Evolutionary conservation across 305 asterid species (phyloP).

Genomic region (Solanum hybrid): DNA sequence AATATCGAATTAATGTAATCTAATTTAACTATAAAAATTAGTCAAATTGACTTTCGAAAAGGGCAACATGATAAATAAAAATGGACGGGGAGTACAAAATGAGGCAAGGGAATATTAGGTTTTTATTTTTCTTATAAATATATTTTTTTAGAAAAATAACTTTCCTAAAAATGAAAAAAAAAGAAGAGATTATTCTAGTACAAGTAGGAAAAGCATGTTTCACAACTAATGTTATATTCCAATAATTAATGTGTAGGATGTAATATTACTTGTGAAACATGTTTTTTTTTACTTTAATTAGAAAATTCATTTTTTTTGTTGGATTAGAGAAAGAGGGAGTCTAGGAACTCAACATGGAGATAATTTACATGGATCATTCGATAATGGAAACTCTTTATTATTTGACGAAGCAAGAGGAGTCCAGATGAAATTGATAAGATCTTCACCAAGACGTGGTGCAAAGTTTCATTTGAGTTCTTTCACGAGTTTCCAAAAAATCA

Average conservation of each 20-base stretch:
- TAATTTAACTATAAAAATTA: too few relatives aligned
- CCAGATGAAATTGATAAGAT: neutral
- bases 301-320: too few relatives aligned
- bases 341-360: neutral
- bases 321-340: neutral
- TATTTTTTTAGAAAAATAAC: accelerated
- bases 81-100: neutral
- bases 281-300: too few relatives aligned
- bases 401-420: neutral
- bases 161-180: neutral
- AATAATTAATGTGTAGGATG: too few relatives aligned
- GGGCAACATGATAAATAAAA: neutral
- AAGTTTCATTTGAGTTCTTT: neutral
- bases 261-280: neutral
- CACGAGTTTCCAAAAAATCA: neutral
- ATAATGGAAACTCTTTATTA: neutral
- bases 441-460: neutral
- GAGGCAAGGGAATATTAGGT: neutral
- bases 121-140: too few relatives aligned
- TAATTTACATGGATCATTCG: too few relatives aligned
- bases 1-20: neutral
- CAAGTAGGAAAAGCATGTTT: neutral
- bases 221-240: neutral
- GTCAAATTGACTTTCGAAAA: neutral
- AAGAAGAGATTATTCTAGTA: neutral